phyloP scores from a whole-genome alignment of 108 stramenopile species.

The Epithemia pelagica region DNA sequence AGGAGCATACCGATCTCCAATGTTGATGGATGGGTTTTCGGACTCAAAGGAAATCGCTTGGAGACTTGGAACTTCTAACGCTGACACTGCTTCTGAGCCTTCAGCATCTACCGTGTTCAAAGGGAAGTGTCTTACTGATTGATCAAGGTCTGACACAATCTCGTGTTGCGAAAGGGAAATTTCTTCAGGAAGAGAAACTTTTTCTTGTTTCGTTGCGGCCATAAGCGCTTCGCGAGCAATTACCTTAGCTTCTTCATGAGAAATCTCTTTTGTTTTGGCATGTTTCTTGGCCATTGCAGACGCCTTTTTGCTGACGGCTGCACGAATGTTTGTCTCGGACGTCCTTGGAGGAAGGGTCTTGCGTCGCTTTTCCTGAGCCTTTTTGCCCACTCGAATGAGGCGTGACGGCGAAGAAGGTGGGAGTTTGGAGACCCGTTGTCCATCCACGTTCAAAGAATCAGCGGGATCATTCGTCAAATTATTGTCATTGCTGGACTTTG shows the following conservation, averaged over 20 bases:
- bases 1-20: background rate
- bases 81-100: background rate
- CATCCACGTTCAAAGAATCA: background rate
- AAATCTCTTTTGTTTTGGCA: background rate
- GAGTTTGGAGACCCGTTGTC: background rate
- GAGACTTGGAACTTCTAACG: background rate
- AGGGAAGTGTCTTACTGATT: slow-evolving; percentile 2
- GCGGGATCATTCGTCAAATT: background rate
- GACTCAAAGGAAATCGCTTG: background rate
- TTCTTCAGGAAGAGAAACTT: background rate
- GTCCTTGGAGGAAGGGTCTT: background rate
- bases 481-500: background rate
- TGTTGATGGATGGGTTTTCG: background rate
- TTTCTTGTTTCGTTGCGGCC: background rate
- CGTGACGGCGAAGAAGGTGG: too few species aligned
- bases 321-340: background rate
- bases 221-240: background rate
- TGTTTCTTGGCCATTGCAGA: background rate
- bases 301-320: background rate
- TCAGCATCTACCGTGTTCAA: background rate
- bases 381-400: background rate
- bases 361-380: background rate
- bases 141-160: slow-evolving; percentile 2
- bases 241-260: background rate
- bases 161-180: slow-evolving; percentile 4